These are phyloP conservation scores for Solanum boliviense DNA, from an alignment of 257 asterid genomes.

Conservation along the genomic window DNA sequence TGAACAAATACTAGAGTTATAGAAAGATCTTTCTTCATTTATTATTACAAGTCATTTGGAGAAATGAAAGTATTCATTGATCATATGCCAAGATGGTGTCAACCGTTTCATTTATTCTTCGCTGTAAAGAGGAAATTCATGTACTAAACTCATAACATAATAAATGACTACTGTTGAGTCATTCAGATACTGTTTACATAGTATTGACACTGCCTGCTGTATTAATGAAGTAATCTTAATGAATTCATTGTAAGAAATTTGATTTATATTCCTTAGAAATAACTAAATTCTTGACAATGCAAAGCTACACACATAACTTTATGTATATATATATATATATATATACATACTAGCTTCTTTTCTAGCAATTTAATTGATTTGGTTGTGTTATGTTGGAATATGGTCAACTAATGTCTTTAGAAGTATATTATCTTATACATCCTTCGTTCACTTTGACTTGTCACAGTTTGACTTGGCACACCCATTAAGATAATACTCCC, in stretches of 20 bases:
- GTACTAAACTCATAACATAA: background rate
- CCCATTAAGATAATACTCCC: too few relatives aligned
- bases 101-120: background rate
- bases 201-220: background rate
- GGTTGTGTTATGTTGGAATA: background rate
- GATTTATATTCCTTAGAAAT: background rate
- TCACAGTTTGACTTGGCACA: background rate
- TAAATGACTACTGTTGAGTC: background rate
- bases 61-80: background rate
- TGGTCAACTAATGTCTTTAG: background rate
- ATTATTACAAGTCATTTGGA: background rate
- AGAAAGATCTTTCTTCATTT: background rate
- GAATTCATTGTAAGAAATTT: background rate
- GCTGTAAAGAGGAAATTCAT: background rate
- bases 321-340: too few relatives aligned
- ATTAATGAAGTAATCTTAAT: background rate
- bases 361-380: background rate
- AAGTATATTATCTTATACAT: background rate
- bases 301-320: background rate
- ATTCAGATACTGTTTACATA: background rate
- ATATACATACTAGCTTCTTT: background rate
- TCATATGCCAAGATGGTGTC: background rate
- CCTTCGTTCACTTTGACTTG: too few relatives aligned
- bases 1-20: background rate
- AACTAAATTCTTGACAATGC: background rate